A percentile compares a stretch with the other conserved stretches of the same genome.
Conservation (phyloP, 345 rosid species). For the Syzygium jambos region DNA sequence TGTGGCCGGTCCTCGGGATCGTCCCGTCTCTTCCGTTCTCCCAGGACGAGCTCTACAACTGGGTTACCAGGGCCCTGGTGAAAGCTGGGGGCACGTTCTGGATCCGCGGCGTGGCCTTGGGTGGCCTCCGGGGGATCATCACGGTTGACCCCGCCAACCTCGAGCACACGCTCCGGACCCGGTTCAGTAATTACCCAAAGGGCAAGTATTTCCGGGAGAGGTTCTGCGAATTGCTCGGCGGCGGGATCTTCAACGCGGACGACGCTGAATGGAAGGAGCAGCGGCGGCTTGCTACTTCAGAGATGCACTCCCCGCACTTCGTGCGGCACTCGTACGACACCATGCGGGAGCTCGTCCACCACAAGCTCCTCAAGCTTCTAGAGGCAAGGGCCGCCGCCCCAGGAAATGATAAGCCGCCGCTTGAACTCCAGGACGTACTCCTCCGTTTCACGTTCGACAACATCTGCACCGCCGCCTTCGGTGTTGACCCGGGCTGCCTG, state of each 20-base stretch:
- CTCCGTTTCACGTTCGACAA: slow-evolving; percentile 71
- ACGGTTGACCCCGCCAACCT: slow-evolving; percentile 48
- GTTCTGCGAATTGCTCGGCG: slow-evolving; percentile 58
- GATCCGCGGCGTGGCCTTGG: slow-evolving; percentile 51
- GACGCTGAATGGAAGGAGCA: slow-evolving; percentile 59
- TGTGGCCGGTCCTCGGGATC: slow-evolving; percentile 65
- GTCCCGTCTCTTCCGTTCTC: slow-evolving; percentile 25
- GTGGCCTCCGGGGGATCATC: slow-evolving; percentile 39
- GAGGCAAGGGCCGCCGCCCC: slow-evolving; percentile 25
- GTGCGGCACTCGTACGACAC: slow-evolving; percentile 34
- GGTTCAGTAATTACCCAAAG: slow-evolving; percentile 67
- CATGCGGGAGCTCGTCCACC: slow-evolving; percentile 36
- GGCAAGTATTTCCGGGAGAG: slow-evolving; percentile 54
- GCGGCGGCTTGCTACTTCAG: slow-evolving; percentile 31
- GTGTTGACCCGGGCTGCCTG: slow-evolving; percentile 66
- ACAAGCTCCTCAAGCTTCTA: slow-evolving; percentile 44
- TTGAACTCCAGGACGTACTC: slow-evolving; percentile 73
- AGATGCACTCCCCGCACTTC: slow-evolving; percentile 65
- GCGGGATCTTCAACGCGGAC: slow-evolving; percentile 66
- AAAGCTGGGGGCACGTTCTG: slow-evolving; percentile 39
- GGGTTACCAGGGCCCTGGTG: slow-evolving; percentile 31
- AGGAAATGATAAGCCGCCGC: slow-evolving; percentile 1
- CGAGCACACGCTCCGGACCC: slow-evolving; percentile 57
- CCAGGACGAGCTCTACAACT: slow-evolving; percentile 19
- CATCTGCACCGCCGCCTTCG: slow-evolving; percentile 57